A percentile compares a stretch with the other conserved stretches of the same genome.
phyloP scores from a whole-genome alignment of 1,139 yeast species.

The Hyphopichia fennica region DNA sequence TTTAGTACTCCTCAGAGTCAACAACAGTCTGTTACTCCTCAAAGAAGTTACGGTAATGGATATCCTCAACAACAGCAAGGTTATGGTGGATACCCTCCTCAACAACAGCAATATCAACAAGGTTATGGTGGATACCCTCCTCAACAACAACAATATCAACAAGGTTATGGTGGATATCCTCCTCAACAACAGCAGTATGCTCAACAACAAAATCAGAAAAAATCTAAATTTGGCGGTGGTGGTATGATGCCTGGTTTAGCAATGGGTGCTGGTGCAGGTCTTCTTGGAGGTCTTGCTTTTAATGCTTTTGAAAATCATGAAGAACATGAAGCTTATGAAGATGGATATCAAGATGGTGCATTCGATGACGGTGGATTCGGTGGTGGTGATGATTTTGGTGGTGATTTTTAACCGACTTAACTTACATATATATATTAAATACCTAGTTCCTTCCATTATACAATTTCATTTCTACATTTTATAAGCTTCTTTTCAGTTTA shows the following conservation, averaged over 20 bases:
- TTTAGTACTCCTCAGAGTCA: neutral
- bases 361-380: slow-evolving; percentile 25
- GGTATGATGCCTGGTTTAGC: slow-evolving; percentile 46
- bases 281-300: slow-evolving; percentile 68
- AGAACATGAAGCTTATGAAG: slow-evolving; percentile 25
- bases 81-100: slow-evolving; percentile 3
- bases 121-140: neutral
- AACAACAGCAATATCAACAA: neutral
- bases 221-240: slow-evolving; percentile 22
- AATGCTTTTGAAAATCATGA: slow-evolving; percentile 26
- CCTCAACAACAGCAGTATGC: slow-evolving; percentile 12
- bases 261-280: slow-evolving; percentile 79
- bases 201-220: slow-evolving; percentile 16
- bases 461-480: no score
- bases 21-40: neutral
- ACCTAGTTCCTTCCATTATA: no score
- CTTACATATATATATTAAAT: no score
- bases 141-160: slow-evolving; percentile 9
- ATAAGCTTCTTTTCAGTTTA: no score
- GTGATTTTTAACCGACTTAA: slow-evolving; percentile 12
- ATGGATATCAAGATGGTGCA: slow-evolving; percentile 32
- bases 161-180: slow-evolving; percentile 19
- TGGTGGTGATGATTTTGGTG: slow-evolving; percentile 14
- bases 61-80: slow-evolving; percentile 11
- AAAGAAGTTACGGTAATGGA: neutral